Evolutionary conservation across 2,329 filamentous ascomycete genomes (phyloP), one percentile per base, ranked within the genome.

Genomic region (Botrytis aclada): DNA sequence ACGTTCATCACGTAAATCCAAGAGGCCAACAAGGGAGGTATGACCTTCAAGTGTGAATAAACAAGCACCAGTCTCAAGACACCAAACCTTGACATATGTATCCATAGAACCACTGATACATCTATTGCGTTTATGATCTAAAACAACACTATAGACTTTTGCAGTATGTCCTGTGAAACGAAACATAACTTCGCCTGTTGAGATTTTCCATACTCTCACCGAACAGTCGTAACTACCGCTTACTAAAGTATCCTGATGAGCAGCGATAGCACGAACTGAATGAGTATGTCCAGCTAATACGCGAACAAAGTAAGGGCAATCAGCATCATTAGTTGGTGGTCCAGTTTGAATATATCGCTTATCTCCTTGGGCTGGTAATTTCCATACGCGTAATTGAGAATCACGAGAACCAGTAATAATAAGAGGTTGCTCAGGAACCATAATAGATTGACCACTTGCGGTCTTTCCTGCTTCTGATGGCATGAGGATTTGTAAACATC

Each of bases 71-170:
- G 93, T 96, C 43, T 94, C 90, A 22, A 99, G 87, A 74, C 95
- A 96, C 96, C 96, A 99, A 20, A 99, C 95, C 83, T 98, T 98
- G 80, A 99, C 96, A 76, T 95, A 88, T 75, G 96, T 97, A 82
- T 99, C 96, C 96, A 99, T 99, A 10, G 95, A 97, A 20, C 96
- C 96, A 75, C 95, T 98, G 76, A 99, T 98, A 83, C 96, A 99
- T 58, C 95, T 92, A 80, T 97, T 97, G 74, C 96, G 92, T 78
- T 92, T 90, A 77, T 94, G 92, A 79, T 99, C 96, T 34, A 98
- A 85, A 14, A 99, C 96, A 14, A 99, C 96, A 74, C 95, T 98
- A 82, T 99, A 99, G 0, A 99, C 96, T 82, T 99, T 98, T 81
- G 95, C 91, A 0, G 89, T 88, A 81, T 99, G 96, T 1, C 96